Conservation (phyloP, 73 alveolate genomes). For the Stentor roeselii region DNA sequence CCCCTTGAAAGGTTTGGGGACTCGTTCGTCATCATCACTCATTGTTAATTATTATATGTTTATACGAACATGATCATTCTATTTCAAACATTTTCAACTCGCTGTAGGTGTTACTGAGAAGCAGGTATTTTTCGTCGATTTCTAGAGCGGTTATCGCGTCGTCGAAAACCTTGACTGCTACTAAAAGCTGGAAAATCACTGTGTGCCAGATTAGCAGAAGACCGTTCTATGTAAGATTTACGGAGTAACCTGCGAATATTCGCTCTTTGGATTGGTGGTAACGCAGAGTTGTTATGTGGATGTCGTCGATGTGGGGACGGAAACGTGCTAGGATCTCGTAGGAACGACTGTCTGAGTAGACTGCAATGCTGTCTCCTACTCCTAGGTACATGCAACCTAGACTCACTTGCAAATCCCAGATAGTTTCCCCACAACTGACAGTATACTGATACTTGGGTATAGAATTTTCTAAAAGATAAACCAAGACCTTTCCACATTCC, state of each 20-base stretch:
- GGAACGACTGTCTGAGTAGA: not conserved
- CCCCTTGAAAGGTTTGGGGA: no score
- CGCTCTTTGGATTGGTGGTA: not conserved
- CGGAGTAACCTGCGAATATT: not conserved
- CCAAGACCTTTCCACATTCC: not conserved
- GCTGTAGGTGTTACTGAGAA: not conserved
- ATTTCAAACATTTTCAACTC: not conserved
- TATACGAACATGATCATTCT: no score
- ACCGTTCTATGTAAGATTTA: not conserved
- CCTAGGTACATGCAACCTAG: not conserved
- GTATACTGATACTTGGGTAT: not conserved
- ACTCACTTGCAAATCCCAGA: not conserved
- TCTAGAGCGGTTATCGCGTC: not conserved
- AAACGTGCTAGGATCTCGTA: not conserved
- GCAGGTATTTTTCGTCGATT: not conserved
- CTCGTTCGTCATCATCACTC: no score
- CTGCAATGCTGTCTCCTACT: not conserved
- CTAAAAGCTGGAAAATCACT: not conserved
- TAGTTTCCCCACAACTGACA: not conserved
- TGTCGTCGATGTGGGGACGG: not conserved
- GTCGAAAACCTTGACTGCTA: not conserved
- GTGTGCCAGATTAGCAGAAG: not conserved
- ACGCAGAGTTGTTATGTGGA: not conserved
- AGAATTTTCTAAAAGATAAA: not conserved
- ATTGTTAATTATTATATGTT: no score